Evolutionary conservation across 768 basidiomycete genomes (phyloP).

Genomic region (Suillus subaureus): DNA sequence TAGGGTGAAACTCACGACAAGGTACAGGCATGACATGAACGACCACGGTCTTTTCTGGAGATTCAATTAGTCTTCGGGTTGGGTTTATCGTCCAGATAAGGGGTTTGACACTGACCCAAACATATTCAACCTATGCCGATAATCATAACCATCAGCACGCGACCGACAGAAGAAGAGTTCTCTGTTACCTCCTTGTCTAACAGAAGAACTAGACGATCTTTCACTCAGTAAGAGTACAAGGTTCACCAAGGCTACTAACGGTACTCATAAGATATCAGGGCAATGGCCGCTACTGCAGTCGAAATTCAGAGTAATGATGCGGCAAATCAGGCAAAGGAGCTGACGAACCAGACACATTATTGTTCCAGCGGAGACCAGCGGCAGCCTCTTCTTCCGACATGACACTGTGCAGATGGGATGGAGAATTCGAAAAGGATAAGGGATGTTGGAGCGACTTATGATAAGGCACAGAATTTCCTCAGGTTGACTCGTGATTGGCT

Average conservation of each 20-base stretch:
- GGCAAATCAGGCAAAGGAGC: neutral
- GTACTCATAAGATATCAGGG: slow-evolving; percentile 5
- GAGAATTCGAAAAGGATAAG: neutral
- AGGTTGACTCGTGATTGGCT: neutral
- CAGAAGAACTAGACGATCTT: neutral
- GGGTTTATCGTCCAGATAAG: neutral
- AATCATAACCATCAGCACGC: neutral
- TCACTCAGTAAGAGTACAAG: neutral
- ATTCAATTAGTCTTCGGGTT: neutral
- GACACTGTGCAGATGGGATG: neutral
- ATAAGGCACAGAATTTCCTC: neutral
- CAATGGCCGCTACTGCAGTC: neutral
- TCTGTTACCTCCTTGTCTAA: neutral
- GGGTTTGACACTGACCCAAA: neutral
- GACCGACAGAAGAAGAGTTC: too few relatives aligned
- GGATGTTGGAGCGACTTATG: neutral
- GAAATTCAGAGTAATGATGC: neutral
- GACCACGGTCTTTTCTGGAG: neutral
- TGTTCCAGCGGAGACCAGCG: neutral
- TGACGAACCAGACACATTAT: slow-evolving; percentile 1
- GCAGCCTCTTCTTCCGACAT: neutral
- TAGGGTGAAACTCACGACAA: neutral
- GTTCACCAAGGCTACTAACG: neutral
- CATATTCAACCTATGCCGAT: neutral
- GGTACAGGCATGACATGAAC: slow-evolving; percentile 3